Base-by-base conservation (phyloP, 2,329 filamentous ascomycete genomes). In the Arthrocladium fulminans region DNA sequence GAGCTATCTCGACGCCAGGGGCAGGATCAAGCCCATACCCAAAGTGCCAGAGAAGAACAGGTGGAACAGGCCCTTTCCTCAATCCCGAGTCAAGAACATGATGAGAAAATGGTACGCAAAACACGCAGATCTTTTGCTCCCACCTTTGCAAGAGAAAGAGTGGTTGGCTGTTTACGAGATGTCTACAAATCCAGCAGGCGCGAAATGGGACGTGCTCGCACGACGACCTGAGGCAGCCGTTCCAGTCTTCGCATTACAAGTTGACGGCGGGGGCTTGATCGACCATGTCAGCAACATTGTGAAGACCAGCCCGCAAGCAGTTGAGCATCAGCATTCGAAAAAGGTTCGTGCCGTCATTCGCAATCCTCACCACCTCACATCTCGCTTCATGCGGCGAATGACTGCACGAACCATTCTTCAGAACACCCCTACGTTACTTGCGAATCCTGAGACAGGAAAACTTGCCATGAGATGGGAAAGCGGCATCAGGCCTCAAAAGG, bases 341-440 rank as follows among this genome's bases (percentile, higher is more conserved):
- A 67, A 66, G 0, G 67, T 70, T 39, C 53, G 61, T 49, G 51
- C 46, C 20, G 29, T 24, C 6, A 54, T 56, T 44, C 67, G 67
- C 6, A 63, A 68, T 27, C 67, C 68, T 12, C 68, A 70, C 50
- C 54, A 53, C 2, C 63, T 71, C 34, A 69, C 65, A 4, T 49
- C 58, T 15, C 61, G 67, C 10, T 61, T 69, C 40, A 67, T 72
- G 61, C 57, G 52, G 8, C 60, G 63, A 17, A 34, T 47, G 22
- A 30, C 54, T 7, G 27, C 29, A 15, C 50, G 53, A n/a, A 30
- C 47, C 13, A 49, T 57, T 5, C 38, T 57, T 17, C 47, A 50
- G 38, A 50, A 53, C 37, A 56, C 51, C 3, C 55, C 55, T 12
- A 29, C 53, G 9, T 45, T 48, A 10, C 24, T 48, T n/a, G 22